Evolutionary conservation across 805 yeast genomes (phyloP), one percentile per base, ranked within the genome.

Genomic region (Cyberlindnera maritima): DNA sequence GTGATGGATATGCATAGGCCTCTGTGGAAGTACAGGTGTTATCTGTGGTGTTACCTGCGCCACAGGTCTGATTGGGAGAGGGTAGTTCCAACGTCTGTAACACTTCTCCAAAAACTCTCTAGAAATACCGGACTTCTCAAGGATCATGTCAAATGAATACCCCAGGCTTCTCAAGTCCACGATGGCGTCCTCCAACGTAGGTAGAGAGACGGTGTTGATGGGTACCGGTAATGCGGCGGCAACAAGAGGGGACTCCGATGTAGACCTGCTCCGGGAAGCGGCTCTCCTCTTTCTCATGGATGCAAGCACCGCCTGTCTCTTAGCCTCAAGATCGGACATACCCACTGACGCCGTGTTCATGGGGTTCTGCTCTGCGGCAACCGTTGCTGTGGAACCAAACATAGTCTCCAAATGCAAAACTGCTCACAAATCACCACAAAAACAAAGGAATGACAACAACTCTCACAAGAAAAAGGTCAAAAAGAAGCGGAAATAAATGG

Each of bases 111-210:
- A 38, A 31, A 55, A 57, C n/a, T 43, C 47, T 15, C 59, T 43
- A 1, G 49, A 48, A 6, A 52, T 53, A 6, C 53, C 59, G 6
- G 60, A 41, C 10, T 48, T 36, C 12, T 39, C 18, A 3, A 56
- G 26, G 15, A 61, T 54, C 41, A 29, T 42, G 4, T 57, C 57
- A 46, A 61, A 56, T 1, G 60, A 33, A 26, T 47, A 56, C 1
- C 65, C 63, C 14, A 58, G 35, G 31, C 59, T 45, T 33, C 61
- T 46, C n/a, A 61, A 38, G 14, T 60, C 65, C n/a, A 52, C 15
- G 1, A 61, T 45, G 6, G 59, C 59, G 14, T 53, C 53, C 34
- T 52, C 36, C 32, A 57, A 15, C 14, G 38, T 18, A 18, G 43
- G 3, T 36, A 37, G n/a, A 4, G 31, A 28, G 31, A 28, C 13